phyloP scores from a whole-genome alignment of 768 basidiomycete genomes.

The Pulveroboletus sp. region DNA sequence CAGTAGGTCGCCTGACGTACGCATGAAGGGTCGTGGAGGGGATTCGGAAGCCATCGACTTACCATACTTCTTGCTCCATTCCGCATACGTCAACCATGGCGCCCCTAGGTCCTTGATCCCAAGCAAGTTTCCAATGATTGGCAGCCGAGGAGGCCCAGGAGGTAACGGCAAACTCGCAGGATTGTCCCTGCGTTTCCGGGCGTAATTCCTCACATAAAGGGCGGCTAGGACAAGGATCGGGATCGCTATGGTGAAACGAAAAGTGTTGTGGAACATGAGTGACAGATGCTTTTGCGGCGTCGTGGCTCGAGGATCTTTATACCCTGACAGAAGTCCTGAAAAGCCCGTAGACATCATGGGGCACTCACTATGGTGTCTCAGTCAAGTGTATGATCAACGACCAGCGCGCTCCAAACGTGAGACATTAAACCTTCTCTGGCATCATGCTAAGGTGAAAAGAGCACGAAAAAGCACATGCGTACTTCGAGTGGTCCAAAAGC shows the following conservation, averaged over 20 bases:
- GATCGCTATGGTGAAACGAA: conserved; percentile 3
- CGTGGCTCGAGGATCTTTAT: neutral
- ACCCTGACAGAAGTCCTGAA: neutral
- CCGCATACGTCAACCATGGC: no score
- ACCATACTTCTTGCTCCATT: no score
- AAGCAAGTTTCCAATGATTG: conserved; percentile 42
- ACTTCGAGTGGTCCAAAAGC: neutral
- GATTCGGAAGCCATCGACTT: no score
- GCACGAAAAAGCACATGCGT: no score
- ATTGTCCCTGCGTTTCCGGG: conserved; percentile 10
- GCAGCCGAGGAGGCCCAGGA: conserved; percentile 40
- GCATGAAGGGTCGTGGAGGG: no score
- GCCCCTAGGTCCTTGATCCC: conserved; percentile 38
- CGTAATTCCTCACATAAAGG: neutral
- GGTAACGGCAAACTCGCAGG: conserved; percentile 29
- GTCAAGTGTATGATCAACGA: no score
- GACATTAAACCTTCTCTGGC: conserved; percentile 3
- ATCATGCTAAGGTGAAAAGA: neutral
- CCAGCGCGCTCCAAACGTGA: conserved; percentile 1
- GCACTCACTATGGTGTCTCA: conserved; percentile 7
- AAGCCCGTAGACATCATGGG: neutral
- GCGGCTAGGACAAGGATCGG: neutral
- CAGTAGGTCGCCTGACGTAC: conserved; percentile 26
- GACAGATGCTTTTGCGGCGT: neutral
- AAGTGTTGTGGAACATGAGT: neutral